Evolutionary conservation across 2,329 filamentous ascomycete genomes (phyloP).

Genomic region (Pseudopyrenochaeta lycopersici): DNA sequence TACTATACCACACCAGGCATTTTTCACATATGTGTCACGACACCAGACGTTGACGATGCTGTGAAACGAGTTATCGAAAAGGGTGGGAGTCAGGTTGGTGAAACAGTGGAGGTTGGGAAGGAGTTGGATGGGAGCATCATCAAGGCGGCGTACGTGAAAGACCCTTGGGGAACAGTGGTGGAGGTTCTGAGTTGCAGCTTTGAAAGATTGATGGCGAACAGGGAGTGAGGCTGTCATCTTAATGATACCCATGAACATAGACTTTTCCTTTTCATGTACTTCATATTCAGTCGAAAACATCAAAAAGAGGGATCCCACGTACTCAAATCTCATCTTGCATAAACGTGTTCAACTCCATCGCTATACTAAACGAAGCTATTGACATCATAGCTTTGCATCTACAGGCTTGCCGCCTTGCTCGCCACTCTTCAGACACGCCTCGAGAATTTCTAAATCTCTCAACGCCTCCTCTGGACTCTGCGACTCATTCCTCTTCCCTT

Average conservation of each 20-base stretch:
- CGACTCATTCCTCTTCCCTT: conserved; percentile 59
- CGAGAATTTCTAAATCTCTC: conserved; percentile 66
- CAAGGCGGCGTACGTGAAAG: conserved; percentile 31
- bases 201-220: conserved; percentile 18
- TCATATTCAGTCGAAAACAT: not conserved
- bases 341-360: too few species aligned
- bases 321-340: not conserved
- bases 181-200: conserved; percentile 36
- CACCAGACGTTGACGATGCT: conserved; percentile 38
- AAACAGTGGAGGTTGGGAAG: conserved; percentile 26
- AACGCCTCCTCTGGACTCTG: conserved; percentile 68
- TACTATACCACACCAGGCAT: conserved; percentile 43
- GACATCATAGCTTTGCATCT: conserved; percentile 18
- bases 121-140: conserved; percentile 5
- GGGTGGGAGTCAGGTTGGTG: conserved; percentile 42
- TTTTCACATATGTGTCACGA: conserved; percentile 48
- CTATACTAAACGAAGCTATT: not conserved
- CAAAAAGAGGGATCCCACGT: not conserved
- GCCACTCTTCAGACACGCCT: conserved; percentile 53
- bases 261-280: not conserved
- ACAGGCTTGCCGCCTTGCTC: conserved; percentile 48
- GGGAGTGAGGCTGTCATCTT: not conserved
- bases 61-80: conserved; percentile 30
- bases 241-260: not conserved
- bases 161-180: conserved; percentile 43